These are phyloP conservation scores for Glaciozyma antarctica DNA, from an alignment of 768 basidiomycete species.

Conservation along the genomic window DNA sequence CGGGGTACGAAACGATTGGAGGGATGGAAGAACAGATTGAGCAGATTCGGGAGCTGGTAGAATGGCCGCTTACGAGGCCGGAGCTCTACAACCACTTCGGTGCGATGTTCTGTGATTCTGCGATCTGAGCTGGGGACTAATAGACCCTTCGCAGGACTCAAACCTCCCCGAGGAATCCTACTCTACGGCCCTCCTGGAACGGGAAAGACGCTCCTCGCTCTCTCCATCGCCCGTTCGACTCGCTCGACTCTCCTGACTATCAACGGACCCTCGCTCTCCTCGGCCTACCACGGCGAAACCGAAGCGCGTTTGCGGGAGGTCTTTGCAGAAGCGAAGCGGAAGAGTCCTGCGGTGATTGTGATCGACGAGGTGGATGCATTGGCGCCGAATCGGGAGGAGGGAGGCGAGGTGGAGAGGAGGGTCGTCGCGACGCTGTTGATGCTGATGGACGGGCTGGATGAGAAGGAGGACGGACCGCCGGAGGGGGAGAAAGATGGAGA, in stretches of 20 bases:
- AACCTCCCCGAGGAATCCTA: slow-evolving; percentile 88
- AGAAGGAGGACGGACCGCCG: slow-evolving; percentile 48
- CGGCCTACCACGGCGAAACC: slow-evolving; percentile 94
- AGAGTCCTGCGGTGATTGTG: slow-evolving; percentile 85
- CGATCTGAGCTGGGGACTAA: slow-evolving; percentile 28
- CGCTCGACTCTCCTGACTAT: slow-evolving; percentile 80
- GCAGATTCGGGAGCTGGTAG: slow-evolving; percentile 73
- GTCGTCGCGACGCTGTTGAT: slow-evolving; percentile 93
- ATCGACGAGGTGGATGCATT: slow-evolving; percentile 94
- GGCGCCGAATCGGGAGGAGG: slow-evolving; percentile 79
- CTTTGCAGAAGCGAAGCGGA: slow-evolving; percentile 69
- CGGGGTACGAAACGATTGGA: slow-evolving; percentile 48
- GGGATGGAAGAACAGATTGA: slow-evolving; percentile 79
- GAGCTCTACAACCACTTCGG: slow-evolving; percentile 70
- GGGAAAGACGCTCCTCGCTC: slow-evolving; percentile 92
- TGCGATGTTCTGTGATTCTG: slow-evolving; percentile 35
- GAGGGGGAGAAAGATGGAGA: slow-evolving; percentile 38
- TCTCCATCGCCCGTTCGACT: slow-evolving; percentile 82
- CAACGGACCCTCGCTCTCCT: slow-evolving; percentile 89
- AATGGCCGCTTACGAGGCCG: slow-evolving; percentile 74
- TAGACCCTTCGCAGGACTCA: slow-evolving; percentile 52
- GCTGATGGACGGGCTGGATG: slow-evolving; percentile 71
- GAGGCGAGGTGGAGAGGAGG: slow-evolving; percentile 88
- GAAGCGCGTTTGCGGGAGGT: slow-evolving; percentile 82
- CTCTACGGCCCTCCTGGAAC: slow-evolving; percentile 95